Base-by-base conservation (phyloP, 1,284 basidiomycete genomes). In the Microbotryomycetes sp. region DNA sequence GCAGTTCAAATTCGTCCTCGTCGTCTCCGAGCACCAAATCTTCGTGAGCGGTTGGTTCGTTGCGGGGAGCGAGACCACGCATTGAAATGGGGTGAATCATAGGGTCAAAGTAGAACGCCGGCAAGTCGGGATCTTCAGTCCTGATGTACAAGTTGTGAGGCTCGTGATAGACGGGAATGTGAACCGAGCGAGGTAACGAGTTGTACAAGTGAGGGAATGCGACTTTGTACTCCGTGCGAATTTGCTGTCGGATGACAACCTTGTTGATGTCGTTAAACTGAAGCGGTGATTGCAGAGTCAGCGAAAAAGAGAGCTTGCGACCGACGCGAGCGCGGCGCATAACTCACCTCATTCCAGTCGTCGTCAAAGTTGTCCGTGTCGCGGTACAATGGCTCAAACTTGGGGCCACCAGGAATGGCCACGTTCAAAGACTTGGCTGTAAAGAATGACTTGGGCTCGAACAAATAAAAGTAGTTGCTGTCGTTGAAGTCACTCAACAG, bases 121-220 rank as follows among this genome's bases (percentile, higher is more conserved):
- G 96, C 25, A 98, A 82, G 77, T 99, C 93, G 36, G 96, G 96
- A 74, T 98, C 94, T 69, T 99, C 96, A 25, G 94, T 97, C 63
- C 93, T 90, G 76, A 99, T 97, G 78, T 96, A 99, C 60, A 98
- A 91, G 71, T 90, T 97, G 81, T 97, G 97, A 22, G 92, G 90
- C 53, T 83, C 83, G 75, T 99, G 96, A 76, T 98, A 98, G 6
- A 86, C 82, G 22, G 89, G 88, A 60, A 98, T 88, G 60, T 85
- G 87, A 58, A 99, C 92, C 23, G 92, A 91, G 47, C 96, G 89
- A 58, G 96, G 96, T 9, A 97, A 84, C 54, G 93, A 97, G 78
- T 99, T 98, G 81, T 99, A 99, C 2, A 99, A 82, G 74, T 99
- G 96, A 26, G 96, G 96, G 82, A 97, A 99, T 0, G 94, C 94